These are phyloP conservation scores for Nicotiana knightiana DNA, from an alignment of 257 asterid genomes.

Conservation along the genomic window DNA sequence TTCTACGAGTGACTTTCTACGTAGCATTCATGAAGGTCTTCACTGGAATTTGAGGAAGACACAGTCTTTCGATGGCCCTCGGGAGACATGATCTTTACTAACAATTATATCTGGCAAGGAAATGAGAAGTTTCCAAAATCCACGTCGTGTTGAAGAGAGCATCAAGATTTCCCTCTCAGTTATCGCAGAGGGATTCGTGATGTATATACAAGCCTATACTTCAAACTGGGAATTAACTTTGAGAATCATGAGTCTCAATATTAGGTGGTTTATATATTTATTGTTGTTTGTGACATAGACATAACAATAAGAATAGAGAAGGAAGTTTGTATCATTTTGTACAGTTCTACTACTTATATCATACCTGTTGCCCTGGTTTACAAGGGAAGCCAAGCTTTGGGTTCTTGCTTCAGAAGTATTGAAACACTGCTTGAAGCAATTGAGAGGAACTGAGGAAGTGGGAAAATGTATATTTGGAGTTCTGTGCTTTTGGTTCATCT, in stretches of 20 bases:
- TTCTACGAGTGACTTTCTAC: constrained; percentile 73
- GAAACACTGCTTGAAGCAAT: too few relatives aligned
- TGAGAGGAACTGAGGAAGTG: background rate
- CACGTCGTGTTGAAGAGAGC: background rate
- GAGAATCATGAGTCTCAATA: background rate
- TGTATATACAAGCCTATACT: background rate
- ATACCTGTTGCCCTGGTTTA: background rate
- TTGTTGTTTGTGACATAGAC: background rate
- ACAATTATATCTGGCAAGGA: background rate
- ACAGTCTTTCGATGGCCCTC: constrained; percentile 83
- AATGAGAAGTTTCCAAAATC: background rate
- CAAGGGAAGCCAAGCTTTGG: background rate
- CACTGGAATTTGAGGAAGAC: constrained; percentile 96
- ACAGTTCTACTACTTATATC: background rate
- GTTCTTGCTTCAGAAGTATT: background rate
- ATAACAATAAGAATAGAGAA: background rate
- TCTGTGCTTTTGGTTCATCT: background rate
- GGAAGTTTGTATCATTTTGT: background rate
- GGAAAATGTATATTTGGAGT: background rate
- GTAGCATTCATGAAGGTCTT: constrained; percentile 89
- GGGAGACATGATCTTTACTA: constrained; percentile 26
- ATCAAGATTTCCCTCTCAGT: background rate
- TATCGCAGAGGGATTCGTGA: background rate
- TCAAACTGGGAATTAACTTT: background rate
- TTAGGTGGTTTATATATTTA: background rate